phyloP scores from a whole-genome alignment of 176 grass and related monocot genomes.

The Coix lacrymajobi region DNA sequence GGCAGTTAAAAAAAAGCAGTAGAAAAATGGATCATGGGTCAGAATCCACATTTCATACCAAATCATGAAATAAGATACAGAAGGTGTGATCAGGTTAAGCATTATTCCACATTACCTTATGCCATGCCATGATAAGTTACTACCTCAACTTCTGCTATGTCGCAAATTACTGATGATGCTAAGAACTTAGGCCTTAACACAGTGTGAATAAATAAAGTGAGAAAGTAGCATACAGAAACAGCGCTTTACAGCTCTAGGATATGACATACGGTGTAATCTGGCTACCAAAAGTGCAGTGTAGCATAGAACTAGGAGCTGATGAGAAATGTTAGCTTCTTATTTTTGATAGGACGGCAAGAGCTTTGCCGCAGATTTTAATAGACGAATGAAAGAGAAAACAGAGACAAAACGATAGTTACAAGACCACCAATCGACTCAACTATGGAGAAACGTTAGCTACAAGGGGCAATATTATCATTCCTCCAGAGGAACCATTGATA shows the following conservation, averaged over 20 bases:
- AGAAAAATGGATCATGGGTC: background rate
- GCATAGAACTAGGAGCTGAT: background rate
- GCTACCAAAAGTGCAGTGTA: background rate
- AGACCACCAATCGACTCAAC: too few species aligned
- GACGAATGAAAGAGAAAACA: too few species aligned
- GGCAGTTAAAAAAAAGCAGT: background rate
- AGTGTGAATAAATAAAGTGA: background rate
- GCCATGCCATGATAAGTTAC: background rate
- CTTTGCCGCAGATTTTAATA: background rate
- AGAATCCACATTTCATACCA: background rate
- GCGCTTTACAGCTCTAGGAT: background rate
- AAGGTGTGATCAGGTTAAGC: background rate
- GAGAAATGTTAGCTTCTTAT: background rate
- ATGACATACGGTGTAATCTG: background rate
- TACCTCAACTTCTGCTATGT: background rate
- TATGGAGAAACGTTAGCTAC: background rate
- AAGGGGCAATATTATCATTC: background rate
- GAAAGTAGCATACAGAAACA: background rate
- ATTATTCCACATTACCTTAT: background rate
- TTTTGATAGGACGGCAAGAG: background rate
- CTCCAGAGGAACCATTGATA: background rate
- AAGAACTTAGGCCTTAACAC: background rate
- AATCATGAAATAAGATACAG: background rate
- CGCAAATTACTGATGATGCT: background rate
- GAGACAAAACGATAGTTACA: background rate